Percentiles rank a stretch among this genome's conserved stretches.
phyloP scores from a whole-genome alignment of 208 protist species.

The Leishmania guyanensis region DNA sequence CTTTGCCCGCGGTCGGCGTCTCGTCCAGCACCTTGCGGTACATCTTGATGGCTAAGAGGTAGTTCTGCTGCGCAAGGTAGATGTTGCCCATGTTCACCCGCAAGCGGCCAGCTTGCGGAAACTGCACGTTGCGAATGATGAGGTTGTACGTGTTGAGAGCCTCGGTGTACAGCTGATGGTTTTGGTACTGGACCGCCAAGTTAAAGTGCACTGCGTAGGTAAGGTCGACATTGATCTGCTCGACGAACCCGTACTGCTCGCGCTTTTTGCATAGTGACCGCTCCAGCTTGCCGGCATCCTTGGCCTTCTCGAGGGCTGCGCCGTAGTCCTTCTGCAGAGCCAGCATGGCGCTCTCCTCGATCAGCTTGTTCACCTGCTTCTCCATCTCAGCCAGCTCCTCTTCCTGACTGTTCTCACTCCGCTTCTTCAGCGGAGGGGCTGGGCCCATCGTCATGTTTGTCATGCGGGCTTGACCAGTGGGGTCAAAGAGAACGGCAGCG shows the following conservation, averaged over 20 bases:
- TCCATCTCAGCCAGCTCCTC: conserved; percentile 94
- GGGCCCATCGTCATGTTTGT: conserved; percentile 75
- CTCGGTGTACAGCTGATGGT: conserved; percentile 94
- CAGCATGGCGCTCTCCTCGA: conserved; percentile 94
- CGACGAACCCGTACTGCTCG: conserved; percentile 83
- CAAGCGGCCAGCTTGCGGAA: conserved; percentile 90
- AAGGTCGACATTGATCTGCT: conserved; percentile 96
- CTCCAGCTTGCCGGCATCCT: conserved; percentile 94
- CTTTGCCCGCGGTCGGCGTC: conserved; percentile 86
- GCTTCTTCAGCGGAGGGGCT: conserved; percentile 91
- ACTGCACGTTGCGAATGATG: conserved; percentile 96
- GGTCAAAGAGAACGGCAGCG: conserved; percentile 76
- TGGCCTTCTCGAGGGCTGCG: conserved; percentile 94
- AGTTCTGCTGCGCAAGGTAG: conserved; percentile 96
- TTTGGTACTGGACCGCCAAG: conserved; percentile 96
- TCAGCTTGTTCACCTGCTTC: conserved; percentile 91
- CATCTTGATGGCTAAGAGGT: conserved; percentile 97
- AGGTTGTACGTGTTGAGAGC: conserved; percentile 95
- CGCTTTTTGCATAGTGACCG: conserved; percentile 90
- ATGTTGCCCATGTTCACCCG: conserved; percentile 99
- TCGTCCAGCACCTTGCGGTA: conserved; percentile 96
- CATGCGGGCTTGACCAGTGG: conserved; percentile 68
- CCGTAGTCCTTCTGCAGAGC: conserved; percentile 86
- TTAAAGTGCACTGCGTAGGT: conserved; percentile 97
- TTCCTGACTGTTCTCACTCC: conserved; percentile 91